Conservation (phyloP, 352 stramenopile species). For the Pythium apleroticum region DNA sequence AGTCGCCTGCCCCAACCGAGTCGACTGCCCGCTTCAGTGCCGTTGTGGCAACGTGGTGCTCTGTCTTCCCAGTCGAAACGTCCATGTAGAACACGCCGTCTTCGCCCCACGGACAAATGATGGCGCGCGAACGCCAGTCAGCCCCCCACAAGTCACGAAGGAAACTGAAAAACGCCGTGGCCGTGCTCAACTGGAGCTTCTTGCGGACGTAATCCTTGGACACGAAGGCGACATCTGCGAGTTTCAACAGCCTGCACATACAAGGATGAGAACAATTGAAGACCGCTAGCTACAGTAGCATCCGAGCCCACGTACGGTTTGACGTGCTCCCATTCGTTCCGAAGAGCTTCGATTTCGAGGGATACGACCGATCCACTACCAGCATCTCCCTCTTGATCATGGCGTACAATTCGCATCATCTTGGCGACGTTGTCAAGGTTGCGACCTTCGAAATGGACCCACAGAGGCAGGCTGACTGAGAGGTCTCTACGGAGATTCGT, state of each 20-base stretch:
- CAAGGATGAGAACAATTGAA: not conserved
- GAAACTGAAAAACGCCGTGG: slow-evolving; percentile 45
- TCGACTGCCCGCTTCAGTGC: slow-evolving; percentile 46
- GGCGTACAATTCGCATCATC: slow-evolving; percentile 56
- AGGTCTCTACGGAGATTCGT: slow-evolving; percentile 6
- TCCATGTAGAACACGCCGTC: slow-evolving; percentile 62
- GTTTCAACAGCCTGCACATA: slow-evolving; percentile 38
- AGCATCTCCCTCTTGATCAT: slow-evolving; percentile 1
- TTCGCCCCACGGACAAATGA: slow-evolving; percentile 68
- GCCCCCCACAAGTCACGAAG: slow-evolving; percentile 16
- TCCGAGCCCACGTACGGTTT: slow-evolving; percentile 40
- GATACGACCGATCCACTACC: slow-evolving; percentile 35
- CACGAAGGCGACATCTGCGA: slow-evolving; percentile 56
- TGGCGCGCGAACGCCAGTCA: slow-evolving; percentile 32
- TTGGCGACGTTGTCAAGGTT: slow-evolving; percentile 58
- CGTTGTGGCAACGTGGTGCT: slow-evolving; percentile 39
- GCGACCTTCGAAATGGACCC: slow-evolving; percentile 74
- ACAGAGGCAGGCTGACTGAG: slow-evolving; percentile 14
- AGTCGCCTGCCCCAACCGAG: slow-evolving; percentile 72
- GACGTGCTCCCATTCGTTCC: slow-evolving; percentile 58
- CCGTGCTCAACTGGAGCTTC: slow-evolving; percentile 43
- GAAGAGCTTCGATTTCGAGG: slow-evolving; percentile 66
- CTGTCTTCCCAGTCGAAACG: slow-evolving; percentile 3
- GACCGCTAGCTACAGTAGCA: not conserved
- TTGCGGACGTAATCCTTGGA: slow-evolving; percentile 76